Evolutionary conservation across 345 rosid genomes (phyloP), one percentile per base, ranked within the genome.

Genomic region (Erucastrum elatum): DNA sequence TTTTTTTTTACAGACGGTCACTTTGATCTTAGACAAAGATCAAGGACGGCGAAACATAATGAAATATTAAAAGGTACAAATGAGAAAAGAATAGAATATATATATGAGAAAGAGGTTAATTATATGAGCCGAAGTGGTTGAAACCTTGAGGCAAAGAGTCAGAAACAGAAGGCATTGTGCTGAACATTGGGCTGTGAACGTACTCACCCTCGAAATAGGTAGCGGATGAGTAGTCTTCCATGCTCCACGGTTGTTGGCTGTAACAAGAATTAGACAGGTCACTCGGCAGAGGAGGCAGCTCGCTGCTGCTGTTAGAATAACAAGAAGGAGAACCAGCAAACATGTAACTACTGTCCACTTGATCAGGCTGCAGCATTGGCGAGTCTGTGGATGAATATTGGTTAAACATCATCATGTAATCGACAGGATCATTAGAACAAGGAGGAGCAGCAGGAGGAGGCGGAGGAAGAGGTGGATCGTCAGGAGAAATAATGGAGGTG

Each of bases 91-190:
- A 53, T 29, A 17, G 3, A 64, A 64, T 56, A 69, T 51, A 15
- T 51, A n/a, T 53, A 35, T 33, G 73, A 66, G 15, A 55, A n/a
- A 84, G 62, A 75, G 75, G 82, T 82, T 77, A 83, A 33, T 11
- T 89, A 84, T 64, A 64, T 17, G 93, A 83, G 55, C 90, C 93
- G 78, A 89, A 77, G 76, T 87, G 84, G 71, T 68, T 79, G 64
- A 89, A 89, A 58, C 74, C 70, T 56, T 90, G 93, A 2, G 90
- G 87, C n/a, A 61, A 79, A 12, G 86, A 44, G 65, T 92, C 97
- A 4, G 95, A 88, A 64, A 84, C 93, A 8, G 92, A 85, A 6
- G 97, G 97, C 97, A 92, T 92, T 80, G 87, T 88, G 83, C 95
- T 92, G 66, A 92, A 92, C 46, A 90, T 86, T 6, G 97, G 97